Percentiles rank a stretch among this genome's conserved stretches.
phyloP scores from a whole-genome alignment of 2,329 filamentous ascomycete species.

The Clonostachys byssicola region DNA sequence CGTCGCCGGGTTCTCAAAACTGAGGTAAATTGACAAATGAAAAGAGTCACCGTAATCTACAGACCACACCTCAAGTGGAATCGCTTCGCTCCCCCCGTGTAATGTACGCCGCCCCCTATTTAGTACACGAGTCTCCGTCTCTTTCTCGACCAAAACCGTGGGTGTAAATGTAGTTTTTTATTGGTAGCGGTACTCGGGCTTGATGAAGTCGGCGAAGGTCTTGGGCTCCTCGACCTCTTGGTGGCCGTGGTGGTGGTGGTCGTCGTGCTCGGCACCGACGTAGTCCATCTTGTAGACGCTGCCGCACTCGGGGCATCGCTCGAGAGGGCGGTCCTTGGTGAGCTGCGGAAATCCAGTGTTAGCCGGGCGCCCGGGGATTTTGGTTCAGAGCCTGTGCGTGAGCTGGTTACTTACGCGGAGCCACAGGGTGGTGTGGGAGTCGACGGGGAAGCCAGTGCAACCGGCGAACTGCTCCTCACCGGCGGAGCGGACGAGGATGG shows the following conservation, averaged over 20 bases:
- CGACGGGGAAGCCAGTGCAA: constrained; percentile 90
- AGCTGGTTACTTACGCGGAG: constrained; percentile 62
- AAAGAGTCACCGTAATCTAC: constrained; percentile 35
- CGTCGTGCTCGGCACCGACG: constrained; percentile 76
- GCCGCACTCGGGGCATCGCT: constrained; percentile 96
- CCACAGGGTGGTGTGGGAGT: constrained; percentile 90
- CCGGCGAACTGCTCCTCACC: constrained; percentile 96
- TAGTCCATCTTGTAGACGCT: constrained; percentile 98
- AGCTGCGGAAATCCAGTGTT: constrained; percentile 45
- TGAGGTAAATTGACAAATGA: constrained; percentile 27
- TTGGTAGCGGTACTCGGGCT: constrained; percentile 85
- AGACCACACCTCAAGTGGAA: constrained; percentile 18
- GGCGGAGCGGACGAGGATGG: constrained; percentile 84
- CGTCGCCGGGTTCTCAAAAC: constrained; percentile 8
- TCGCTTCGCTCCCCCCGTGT: constrained; percentile 8
- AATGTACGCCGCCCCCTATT: constrained; percentile 10
- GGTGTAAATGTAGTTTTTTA: constrained; percentile 16
- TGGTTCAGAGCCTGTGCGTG: neutral
- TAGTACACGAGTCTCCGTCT: neutral
- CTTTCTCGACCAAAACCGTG: neutral
- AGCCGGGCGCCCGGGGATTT: neutral
- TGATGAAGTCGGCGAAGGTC: constrained; percentile 94
- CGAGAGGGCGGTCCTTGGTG: constrained; percentile 82
- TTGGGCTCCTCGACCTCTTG: constrained; percentile 80
- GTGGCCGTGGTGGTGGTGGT: constrained; percentile 47